Evolutionary conservation across 2,329 filamentous ascomycete species (phyloP).

Genomic region (Hypocrella siamensis): DNA sequence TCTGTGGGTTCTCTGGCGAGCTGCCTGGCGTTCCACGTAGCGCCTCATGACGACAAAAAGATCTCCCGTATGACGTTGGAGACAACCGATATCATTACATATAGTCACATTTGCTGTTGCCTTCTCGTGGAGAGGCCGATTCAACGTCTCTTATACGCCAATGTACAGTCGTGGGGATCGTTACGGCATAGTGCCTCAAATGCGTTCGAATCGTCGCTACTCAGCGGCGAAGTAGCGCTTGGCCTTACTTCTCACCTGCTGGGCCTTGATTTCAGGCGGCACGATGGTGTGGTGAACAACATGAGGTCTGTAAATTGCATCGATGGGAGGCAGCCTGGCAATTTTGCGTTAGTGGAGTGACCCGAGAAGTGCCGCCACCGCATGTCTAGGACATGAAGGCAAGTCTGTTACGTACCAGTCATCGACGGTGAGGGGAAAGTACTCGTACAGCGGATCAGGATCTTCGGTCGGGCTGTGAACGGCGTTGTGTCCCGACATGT

Average conservation of each 20-base stretch:
- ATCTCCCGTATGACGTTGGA: too few species aligned
- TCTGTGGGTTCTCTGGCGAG: too few species aligned
- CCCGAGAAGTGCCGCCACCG: too few species aligned
- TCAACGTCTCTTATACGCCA: too few species aligned
- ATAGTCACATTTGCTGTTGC: too few species aligned
- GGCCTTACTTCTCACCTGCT: slow-evolving; percentile 47
- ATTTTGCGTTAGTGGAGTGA: background rate
- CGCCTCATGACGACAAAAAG: too few species aligned
- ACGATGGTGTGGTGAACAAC: slow-evolving; percentile 79
- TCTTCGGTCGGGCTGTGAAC: slow-evolving; percentile 55
- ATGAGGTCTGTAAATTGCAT: slow-evolving; percentile 81
- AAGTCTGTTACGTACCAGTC: slow-evolving; percentile 43
- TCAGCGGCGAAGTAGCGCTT: slow-evolving; percentile 62
- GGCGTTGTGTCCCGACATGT: slow-evolving; percentile 17
- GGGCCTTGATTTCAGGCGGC: slow-evolving; percentile 53
- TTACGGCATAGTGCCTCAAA: background rate
- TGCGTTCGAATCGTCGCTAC: slow-evolving; percentile 11
- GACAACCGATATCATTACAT: too few species aligned
- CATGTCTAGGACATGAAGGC: background rate
- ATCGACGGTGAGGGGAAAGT: slow-evolving; percentile 80
- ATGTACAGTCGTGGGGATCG: too few species aligned
- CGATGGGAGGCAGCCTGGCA: slow-evolving; percentile 66
- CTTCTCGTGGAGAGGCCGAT: too few species aligned
- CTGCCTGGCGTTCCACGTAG: too few species aligned
- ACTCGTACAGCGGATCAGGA: slow-evolving; percentile 79